phyloP scores from a whole-genome alignment of 805 yeast genomes.

The Barnettozyma vustinii region DNA sequence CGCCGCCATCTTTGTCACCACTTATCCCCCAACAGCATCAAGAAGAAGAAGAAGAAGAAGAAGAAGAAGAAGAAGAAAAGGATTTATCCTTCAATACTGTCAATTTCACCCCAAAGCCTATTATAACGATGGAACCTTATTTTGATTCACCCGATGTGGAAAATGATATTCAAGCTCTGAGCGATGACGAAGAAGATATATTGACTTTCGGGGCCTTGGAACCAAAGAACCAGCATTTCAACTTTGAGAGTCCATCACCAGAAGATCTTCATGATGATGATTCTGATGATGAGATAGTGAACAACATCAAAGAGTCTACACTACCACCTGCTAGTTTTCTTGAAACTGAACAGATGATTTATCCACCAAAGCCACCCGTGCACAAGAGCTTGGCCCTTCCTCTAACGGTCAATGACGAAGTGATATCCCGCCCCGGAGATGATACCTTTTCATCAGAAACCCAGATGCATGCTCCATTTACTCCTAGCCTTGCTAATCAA shows the following conservation, averaged over 20 bases:
- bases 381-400: background rate
- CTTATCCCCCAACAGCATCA: background rate
- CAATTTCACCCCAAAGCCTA: background rate
- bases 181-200: conserved; percentile 15
- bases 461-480: background rate
- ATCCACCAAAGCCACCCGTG: background rate
- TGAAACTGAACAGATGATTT: background rate
- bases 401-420: background rate
- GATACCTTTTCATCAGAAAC: background rate
- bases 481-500: background rate
- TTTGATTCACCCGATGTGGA: conserved; percentile 9
- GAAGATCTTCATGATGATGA: conserved; percentile 3
- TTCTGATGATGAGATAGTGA: background rate
- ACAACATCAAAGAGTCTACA: background rate
- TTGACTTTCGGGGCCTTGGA: conserved; percentile 11
- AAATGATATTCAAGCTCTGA: conserved; percentile 13
- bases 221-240: conserved; percentile 11
- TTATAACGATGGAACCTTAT: background rate
- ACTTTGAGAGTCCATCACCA: conserved; percentile 4
- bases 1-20: conserved; percentile 5
- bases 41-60: background rate
- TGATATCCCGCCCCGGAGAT: background rate
- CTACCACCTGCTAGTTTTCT: background rate
- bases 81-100: background rate
- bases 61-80: background rate